phyloP scores from a whole-genome alignment of 2,329 filamentous ascomycete species.

The Penicillium occitanis region DNA sequence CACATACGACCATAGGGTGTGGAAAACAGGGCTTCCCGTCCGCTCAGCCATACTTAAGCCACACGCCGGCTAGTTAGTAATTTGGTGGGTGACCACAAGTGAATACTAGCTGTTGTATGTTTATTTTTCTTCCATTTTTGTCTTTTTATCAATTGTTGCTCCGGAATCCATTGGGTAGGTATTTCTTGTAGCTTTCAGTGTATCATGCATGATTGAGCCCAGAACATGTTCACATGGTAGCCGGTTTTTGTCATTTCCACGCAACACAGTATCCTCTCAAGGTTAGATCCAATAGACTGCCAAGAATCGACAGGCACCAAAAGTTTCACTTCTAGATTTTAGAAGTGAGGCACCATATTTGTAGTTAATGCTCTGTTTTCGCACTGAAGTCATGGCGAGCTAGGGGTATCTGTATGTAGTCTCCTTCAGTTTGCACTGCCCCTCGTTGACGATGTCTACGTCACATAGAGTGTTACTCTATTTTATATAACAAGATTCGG shows the following conservation, averaged over 20 bases:
- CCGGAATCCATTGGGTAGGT: neutral
- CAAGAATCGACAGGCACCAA: neutral
- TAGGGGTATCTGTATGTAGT: neutral
- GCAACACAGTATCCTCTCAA: no score
- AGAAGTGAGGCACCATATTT: neutral
- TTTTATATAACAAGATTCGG: neutral
- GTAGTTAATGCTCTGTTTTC: neutral
- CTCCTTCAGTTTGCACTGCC: neutral
- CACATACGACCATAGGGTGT: no score
- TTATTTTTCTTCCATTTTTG: neutral
- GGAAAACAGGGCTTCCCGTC: no score
- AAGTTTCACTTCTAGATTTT: neutral
- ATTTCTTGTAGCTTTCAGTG: neutral
- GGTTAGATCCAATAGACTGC: neutral
- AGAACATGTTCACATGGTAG: neutral
- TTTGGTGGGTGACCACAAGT: conserved; percentile 3
- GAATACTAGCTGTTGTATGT: conserved; percentile 2
- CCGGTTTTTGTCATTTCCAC: no score
- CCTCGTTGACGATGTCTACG: neutral
- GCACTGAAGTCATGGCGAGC: neutral
- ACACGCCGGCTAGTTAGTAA: conserved; percentile 14
- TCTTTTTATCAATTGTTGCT: neutral
- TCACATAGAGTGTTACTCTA: neutral
- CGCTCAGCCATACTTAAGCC: neutral
- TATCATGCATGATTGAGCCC: no score